Evolutionary conservation across 129 eudicot genomes (phyloP), one percentile per base, ranked within the genome.

Genomic region (Pittosporum tobira): DNA sequence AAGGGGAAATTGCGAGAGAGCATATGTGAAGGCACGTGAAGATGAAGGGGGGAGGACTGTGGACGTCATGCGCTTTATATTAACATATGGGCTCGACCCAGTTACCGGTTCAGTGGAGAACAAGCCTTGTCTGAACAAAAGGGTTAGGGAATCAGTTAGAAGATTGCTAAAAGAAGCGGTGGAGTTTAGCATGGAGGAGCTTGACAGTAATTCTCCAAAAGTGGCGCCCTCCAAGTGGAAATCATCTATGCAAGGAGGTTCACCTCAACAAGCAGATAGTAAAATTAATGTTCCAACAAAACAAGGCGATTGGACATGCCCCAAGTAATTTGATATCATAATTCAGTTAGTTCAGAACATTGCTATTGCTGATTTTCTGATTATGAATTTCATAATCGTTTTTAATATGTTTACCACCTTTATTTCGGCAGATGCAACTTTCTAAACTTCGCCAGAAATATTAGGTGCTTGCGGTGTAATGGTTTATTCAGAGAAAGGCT

Each of bases 1-100:
- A 26, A 81, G 88, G 66, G 94, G 94, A 69, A 72, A 76, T 36
- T 88, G 96, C 37, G 85, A 84, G 59, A 71, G 90, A 61, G 96
- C 94, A 2, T 76, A 68, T 72, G 72, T 78, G 29, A 79, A 69
- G 64, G 83, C 84, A 23, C 81, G 71, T 24, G 73, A 74, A 38
- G 66, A 68, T 63, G 83, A 84, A 76, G 72, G 78, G 61, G 85
- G 82, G 9, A 63, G 77, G 36, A 79, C 94, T 21, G 94, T 71
- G 64, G 96, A 88, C 63, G 79, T 88, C 57, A 88, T 88, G 90
- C 86, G 96, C 59, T 47, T 88, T 23, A 37, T 88, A 31, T 18
- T 88, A 60, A 64, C 87, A 2, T 84, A 73, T 30, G 80, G 87
- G 51, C 94, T 78, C 65, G 79, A 79, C 67, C 80, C 63, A 48